Percentiles rank a stretch among this genome's conserved stretches.
These are phyloP conservation scores for Aureobasidium subglaciale DNA, from an alignment of 2,329 filamentous ascomycete genomes.

Conservation along the genomic window DNA sequence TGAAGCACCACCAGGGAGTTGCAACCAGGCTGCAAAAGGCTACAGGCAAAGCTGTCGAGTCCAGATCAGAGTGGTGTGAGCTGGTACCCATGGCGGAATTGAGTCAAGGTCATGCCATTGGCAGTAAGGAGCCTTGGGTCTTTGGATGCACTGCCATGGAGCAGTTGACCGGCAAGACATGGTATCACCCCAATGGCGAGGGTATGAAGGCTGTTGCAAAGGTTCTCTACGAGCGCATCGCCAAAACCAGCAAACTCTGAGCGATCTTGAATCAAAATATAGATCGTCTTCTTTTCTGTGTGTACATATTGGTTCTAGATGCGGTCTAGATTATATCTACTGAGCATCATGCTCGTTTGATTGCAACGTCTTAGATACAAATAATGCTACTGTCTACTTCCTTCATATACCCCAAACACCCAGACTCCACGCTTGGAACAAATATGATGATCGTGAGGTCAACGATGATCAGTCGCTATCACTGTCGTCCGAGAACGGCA, in stretches of 20 bases:
- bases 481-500: slow-evolving; percentile 11
- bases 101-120: neutral
- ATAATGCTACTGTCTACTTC: neutral
- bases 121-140: neutral
- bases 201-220: slow-evolving; percentile 4
- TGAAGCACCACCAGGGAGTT: neutral
- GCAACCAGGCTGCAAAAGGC: neutral
- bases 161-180: neutral
- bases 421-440: slow-evolving; percentile 2
- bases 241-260: too few relatives aligned
- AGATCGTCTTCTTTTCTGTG: too few relatives aligned
- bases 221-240: neutral
- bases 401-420: neutral
- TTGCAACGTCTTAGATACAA: neutral
- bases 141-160: neutral
- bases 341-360: too few relatives aligned
- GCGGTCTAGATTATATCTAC: neutral
- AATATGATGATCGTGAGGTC: neutral
- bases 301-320: too few relatives aligned
- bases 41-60: neutral
- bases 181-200: neutral
- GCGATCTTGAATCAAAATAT: too few relatives aligned
- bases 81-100: neutral
- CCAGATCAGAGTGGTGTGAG: neutral
- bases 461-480: slow-evolving; percentile 2